Base-by-base conservation (phyloP, 148 eudicot species). In the Spergularia bocconei region DNA sequence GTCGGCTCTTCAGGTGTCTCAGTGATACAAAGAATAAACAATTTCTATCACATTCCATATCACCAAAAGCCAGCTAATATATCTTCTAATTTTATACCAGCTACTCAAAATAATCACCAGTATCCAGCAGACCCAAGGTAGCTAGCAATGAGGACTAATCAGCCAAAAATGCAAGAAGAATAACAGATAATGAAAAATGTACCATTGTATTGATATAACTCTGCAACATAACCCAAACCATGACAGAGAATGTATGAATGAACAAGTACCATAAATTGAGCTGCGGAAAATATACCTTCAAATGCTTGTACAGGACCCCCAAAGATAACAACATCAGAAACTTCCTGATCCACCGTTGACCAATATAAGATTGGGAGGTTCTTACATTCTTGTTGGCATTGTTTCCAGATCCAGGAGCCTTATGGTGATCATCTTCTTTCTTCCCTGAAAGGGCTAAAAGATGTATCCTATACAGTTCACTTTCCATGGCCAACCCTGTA, bases 291-390 rank as follows among this genome's bases (percentile, higher is more conserved):
- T 29, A 53, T 88, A 89, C 98, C 95, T 87, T 85, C 51, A 81
- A 88, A 87, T 93, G 98, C 81, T 79, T 86, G 86, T 87, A 88
- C 75, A 85, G 82, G 77, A 92, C 86, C 69, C 82, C 89, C 75
- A 94, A 70, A 71, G 87, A 79, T 77, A 82, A 70, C 74, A 87
- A 55, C 60, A 88, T 62, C 63, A 92, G 84, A 70, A 86, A 59
- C 69, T 85, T 88, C 78, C 93, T 83, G 48, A 82, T 78, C 96
- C 89, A 90, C 29, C 88, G 81, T 60, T 66, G 79, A 17, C 63
- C 73, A 63, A 79, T 54, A 73, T 29, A 63, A 13, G 74, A 68
- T 64, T 71, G 79, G 17, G 55, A 68, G 62, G 54, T 39, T 48
- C 41, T 50, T 59, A 69, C 77, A 52, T 15, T 47, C 61, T 70